Evolutionary conservation across 2,329 filamentous ascomycete species (phyloP).

Genomic region (Cercospora janseana): DNA sequence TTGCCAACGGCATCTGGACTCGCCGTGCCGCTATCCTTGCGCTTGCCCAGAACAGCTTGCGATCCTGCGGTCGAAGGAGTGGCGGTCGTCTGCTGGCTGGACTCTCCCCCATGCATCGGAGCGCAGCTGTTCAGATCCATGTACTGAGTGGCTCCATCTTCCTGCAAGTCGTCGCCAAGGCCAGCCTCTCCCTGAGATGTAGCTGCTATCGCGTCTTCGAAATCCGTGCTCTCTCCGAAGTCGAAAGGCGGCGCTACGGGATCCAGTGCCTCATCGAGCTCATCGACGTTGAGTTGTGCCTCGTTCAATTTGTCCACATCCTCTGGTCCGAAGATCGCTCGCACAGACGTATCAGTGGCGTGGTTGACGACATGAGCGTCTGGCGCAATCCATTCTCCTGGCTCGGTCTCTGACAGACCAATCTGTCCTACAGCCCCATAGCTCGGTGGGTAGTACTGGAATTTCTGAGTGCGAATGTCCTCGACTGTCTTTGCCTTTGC

Average conservation of each 20-base stretch:
- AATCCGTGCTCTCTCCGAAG: conserved; percentile 6
- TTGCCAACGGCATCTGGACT: not conserved
- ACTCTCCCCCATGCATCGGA: not conserved
- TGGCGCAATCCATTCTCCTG: not conserved
- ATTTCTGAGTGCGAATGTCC: conserved; percentile 10
- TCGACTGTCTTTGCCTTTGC: not conserved
- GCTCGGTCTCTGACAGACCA: not conserved
- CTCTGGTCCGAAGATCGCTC: conserved; percentile 13
- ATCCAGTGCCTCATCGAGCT: conserved; percentile 11
- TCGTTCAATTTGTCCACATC: conserved; percentile 16
- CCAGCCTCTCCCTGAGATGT: not conserved
- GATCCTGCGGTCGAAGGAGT: not conserved
- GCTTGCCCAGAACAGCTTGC: conserved; percentile 22
- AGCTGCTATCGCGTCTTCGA: not conserved
- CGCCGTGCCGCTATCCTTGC: conserved; percentile 17
- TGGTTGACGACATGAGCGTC: not conserved
- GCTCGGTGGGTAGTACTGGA: conserved; percentile 20
- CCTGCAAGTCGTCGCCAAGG: not conserved
- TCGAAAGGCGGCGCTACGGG: conserved; percentile 16
- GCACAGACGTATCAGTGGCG: not conserved
- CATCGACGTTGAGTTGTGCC: not conserved
- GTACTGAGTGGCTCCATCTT: not conserved
- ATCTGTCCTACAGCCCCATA: conserved; percentile 16
- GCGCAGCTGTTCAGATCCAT: conserved; percentile 1
- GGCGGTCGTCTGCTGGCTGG: not conserved